phyloP scores from a whole-genome alignment of 177 flowering plant species.

The Telopea speciosissima region DNA sequence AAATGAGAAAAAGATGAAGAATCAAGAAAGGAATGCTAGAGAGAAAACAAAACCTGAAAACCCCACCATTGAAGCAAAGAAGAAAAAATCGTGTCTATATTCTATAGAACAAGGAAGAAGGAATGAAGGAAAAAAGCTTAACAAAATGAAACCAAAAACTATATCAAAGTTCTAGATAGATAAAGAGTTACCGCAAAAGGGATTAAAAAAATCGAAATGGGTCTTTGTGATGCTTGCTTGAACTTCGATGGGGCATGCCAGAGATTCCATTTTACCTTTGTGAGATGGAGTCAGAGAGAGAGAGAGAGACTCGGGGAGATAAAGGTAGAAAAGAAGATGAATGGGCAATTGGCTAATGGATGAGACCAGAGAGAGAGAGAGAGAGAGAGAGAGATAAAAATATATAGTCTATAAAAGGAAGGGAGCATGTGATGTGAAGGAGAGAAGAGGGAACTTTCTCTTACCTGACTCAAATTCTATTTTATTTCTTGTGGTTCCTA shows the following conservation, averaged over 20 bases:
- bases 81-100: neutral
- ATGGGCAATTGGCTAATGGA: neutral
- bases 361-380: too few relatives aligned
- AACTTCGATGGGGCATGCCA: conserved; percentile 1
- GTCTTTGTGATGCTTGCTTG: neutral
- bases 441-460: neutral
- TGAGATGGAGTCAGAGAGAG: too few relatives aligned
- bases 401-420: neutral
- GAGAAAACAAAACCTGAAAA: conserved; percentile 34
- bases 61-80: conserved; percentile 35
- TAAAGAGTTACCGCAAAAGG: neutral
- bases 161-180: conserved; percentile 1
- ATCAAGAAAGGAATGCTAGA: conserved; percentile 35
- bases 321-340: neutral
- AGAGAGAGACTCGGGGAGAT: neutral
- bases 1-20: conserved; percentile 15
- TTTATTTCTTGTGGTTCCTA: neutral
- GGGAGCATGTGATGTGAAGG: neutral
- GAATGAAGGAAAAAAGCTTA: neutral
- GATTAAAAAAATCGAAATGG: conserved; percentile 6
- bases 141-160: neutral
- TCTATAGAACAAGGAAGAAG: neutral
- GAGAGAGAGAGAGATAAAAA: too few relatives aligned
- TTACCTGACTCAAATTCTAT: too few relatives aligned
- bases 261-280: neutral